A percentile compares a stretch with the other conserved stretches of the same genome.
These are phyloP conservation scores for Chlorella sp. DNA, from an alignment of 139 green algal species.

Conservation along the genomic window DNA sequence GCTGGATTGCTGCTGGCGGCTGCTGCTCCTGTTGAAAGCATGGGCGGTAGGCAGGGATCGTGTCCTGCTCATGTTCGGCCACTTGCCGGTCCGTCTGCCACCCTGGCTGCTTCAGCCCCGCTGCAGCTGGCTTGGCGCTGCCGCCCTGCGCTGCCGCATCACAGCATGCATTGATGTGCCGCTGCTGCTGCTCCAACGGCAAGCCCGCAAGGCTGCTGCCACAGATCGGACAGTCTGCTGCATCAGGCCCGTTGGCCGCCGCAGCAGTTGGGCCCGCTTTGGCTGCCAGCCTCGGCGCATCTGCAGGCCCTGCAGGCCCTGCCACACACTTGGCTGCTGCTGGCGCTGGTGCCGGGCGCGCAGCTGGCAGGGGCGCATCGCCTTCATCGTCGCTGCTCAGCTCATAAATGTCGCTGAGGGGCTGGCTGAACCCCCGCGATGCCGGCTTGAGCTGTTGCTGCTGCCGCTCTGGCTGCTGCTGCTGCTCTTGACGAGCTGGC, in stretches of 20 bases:
- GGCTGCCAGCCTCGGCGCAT: background rate
- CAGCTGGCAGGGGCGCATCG: background rate
- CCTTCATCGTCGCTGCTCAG: background rate
- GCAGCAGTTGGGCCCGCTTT: no score
- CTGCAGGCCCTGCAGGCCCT: background rate
- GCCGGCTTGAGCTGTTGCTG: background rate
- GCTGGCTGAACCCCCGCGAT: background rate
- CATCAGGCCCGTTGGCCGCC: no score
- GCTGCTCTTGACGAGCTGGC: no score
- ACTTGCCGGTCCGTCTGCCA: background rate
- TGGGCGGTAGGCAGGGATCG: background rate
- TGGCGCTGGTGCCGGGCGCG: no score
- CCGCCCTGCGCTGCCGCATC: background rate
- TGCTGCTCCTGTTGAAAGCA: slow-evolving; percentile 28
- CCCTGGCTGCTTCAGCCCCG: background rate
- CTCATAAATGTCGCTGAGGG: slow-evolving; percentile 13
- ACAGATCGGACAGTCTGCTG: background rate
- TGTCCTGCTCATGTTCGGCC: background rate
- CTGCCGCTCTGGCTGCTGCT: slow-evolving; percentile 10
- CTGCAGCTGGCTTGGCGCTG: background rate
- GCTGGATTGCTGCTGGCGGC: background rate
- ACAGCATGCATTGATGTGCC: background rate
- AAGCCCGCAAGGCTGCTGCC: background rate
- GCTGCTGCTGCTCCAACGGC: background rate
- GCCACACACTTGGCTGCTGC: background rate